Base-by-base conservation (phyloP, 768 basidiomycete species). In the Pholiota microspora region DNA sequence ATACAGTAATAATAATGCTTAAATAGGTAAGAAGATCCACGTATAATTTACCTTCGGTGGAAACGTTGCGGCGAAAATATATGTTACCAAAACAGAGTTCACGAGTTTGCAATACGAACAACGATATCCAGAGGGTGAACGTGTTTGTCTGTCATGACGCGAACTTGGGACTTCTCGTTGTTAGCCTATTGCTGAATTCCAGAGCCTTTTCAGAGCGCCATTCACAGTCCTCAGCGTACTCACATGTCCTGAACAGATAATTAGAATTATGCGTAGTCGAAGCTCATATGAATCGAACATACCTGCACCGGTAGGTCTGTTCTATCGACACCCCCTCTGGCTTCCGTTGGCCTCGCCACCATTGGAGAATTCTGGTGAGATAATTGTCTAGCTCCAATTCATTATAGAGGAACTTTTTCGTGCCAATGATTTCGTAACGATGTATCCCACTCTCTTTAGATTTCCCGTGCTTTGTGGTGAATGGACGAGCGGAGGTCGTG, bases 191-290 rank as follows among this genome's bases (percentile, higher is more conserved):
- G 32, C 52, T 59, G 10, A 67, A 44, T 58, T 83, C 82, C 21
- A 57, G 48, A 15, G 75, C 81, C 61, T 83, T 83, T 54, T 68
- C 59, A 21, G 83, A 84, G 57, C 90, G 75, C 92, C 92, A 94
- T 71, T 94, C 92, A 62, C 92, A 94, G 10, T 81, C 84, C 2
- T 77, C 70, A 28, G 71, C 70, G 64, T 92, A 94, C 69, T 92
- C 90, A 63, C 91, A 94, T 12, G 78, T 75, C 44, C 87, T 88
- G 49, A 3, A 45, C 18, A 18, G 42, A 21, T 18, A 28, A 40
- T 55, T 2, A 60, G 40, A 25, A n/a, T 27, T 27, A 4, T 49
- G 44, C 7, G 34, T 12, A 21, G 35, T 24, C 27, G 44, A 16
- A 15, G 10, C 27, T 34, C 24, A 28, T 25, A 31, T 7, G 16